Conservation (phyloP, 78 protist species). For the Dictyostelium intermedium region DNA sequence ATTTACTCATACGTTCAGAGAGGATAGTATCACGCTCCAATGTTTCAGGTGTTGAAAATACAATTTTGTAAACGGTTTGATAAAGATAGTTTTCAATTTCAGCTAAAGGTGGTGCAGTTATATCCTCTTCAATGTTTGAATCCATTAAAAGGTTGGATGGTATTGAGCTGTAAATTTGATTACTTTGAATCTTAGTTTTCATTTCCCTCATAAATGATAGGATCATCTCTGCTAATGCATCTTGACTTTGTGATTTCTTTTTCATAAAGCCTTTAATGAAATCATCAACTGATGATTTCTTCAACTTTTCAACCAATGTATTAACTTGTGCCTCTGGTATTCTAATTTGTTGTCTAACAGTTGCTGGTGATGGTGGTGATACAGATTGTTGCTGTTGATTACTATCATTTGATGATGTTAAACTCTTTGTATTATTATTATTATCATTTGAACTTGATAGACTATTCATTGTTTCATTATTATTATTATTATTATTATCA, state of each 20-base stretch:
- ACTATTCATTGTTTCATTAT: not conserved
- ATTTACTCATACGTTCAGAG: slow-evolving; percentile 37
- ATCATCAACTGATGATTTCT: slow-evolving; percentile 41
- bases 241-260: slow-evolving; percentile 43
- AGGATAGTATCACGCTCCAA: slow-evolving; percentile 31
- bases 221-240: slow-evolving; percentile 44
- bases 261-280: slow-evolving; percentile 41
- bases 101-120: slow-evolving; percentile 1
- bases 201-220: slow-evolving; percentile 70
- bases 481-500: not conserved
- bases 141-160: not conserved
- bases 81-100: slow-evolving; percentile 73
- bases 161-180: slow-evolving; percentile 28
- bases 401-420: not conserved
- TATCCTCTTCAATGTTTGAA: slow-evolving; percentile 15
- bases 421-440: not conserved
- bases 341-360: not conserved
- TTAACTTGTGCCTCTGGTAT: slow-evolving; percentile 44
- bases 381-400: not conserved
- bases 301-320: slow-evolving; percentile 39
- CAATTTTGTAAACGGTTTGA: slow-evolving; percentile 36
- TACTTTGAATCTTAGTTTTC: slow-evolving; percentile 43
- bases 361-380: not conserved
- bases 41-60: slow-evolving; percentile 38
- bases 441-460: not conserved